phyloP scores from a whole-genome alignment of 306 rosid species.

The Coriaria nepalensis region DNA sequence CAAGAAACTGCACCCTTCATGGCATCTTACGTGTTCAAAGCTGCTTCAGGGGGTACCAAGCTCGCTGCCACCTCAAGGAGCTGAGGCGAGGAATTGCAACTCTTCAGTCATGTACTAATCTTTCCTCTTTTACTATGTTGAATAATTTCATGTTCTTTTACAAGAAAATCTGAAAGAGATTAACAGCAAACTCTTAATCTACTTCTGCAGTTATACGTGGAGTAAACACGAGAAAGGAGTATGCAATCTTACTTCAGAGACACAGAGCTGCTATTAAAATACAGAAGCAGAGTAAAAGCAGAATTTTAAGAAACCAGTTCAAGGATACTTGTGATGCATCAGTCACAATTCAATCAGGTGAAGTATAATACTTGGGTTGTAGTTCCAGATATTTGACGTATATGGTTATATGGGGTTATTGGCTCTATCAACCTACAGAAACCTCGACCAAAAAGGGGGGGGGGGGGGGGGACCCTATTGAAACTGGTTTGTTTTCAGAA shows the following conservation, averaged over 20 bases:
- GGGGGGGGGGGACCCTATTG: too few species aligned
- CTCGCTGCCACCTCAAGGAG: slow-evolving; percentile 52
- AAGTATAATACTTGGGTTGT: not conserved
- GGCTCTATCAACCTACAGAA: too few species aligned
- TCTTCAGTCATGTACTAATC: slow-evolving; percentile 66
- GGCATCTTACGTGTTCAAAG: slow-evolving; percentile 89
- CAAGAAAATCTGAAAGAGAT: slow-evolving; percentile 8
- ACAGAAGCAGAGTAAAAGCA: slow-evolving; percentile 55
- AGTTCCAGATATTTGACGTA: not conserved
- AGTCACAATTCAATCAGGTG: slow-evolving; percentile 66
- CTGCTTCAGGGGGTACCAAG: slow-evolving; percentile 91
- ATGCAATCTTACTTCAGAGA: slow-evolving; percentile 43
- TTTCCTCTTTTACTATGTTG: slow-evolving; percentile 7
- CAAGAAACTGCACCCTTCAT: slow-evolving; percentile 88
- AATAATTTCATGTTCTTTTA: slow-evolving; percentile 19
- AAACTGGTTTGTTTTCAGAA: too few species aligned
- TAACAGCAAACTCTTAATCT: slow-evolving; percentile 4
- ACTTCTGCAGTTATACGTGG: slow-evolving; percentile 67
- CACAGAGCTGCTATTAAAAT: slow-evolving; percentile 60
- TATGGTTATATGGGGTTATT: too few species aligned
- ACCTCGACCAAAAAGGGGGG: too few species aligned
- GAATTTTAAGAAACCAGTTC: slow-evolving; percentile 34
- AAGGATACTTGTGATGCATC: slow-evolving; percentile 44
- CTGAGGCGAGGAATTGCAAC: slow-evolving; percentile 52
- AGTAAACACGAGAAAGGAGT: slow-evolving; percentile 56